Evolutionary conservation across 176 grass and related monocot genomes (phyloP).

Genomic region (Typha latifolia): DNA sequence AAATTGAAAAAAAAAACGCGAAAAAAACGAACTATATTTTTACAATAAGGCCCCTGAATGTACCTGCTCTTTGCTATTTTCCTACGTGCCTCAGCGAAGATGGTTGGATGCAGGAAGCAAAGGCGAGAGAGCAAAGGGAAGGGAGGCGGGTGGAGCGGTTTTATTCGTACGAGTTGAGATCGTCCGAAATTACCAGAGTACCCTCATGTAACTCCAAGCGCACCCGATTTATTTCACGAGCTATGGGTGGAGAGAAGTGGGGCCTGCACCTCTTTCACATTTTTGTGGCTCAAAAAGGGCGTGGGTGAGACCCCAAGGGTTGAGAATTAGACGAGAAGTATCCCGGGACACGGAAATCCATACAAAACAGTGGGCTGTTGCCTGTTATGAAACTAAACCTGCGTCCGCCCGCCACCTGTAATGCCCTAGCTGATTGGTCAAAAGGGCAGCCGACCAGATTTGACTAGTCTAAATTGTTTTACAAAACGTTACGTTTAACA

Average conservation of each 20-base stretch:
- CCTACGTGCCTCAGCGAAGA: not conserved
- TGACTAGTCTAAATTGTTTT: too few species aligned
- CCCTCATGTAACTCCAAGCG: not conserved
- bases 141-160: constrained; percentile 5
- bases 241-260: not conserved
- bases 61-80: not conserved
- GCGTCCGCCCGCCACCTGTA: too few species aligned
- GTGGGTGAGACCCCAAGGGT: too few species aligned
- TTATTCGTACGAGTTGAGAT: not conserved
- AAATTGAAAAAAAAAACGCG: not conserved
- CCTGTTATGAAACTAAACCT: too few species aligned
- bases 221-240: not conserved
- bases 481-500: too few species aligned
- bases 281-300: too few species aligned
- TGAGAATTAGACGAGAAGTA: too few species aligned
- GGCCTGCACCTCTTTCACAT: not conserved
- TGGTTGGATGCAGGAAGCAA: too few species aligned
- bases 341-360: too few species aligned
- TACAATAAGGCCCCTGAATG: not conserved
- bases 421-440: too few species aligned
- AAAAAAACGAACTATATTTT: not conserved
- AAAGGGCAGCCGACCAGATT: too few species aligned
- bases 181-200: not conserved
- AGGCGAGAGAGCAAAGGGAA: not conserved
- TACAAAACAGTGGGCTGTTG: too few species aligned